These are phyloP conservation scores for Apiotrichum brassicae DNA, from an alignment of 1,284 basidiomycete species.

Conservation along the genomic window DNA sequence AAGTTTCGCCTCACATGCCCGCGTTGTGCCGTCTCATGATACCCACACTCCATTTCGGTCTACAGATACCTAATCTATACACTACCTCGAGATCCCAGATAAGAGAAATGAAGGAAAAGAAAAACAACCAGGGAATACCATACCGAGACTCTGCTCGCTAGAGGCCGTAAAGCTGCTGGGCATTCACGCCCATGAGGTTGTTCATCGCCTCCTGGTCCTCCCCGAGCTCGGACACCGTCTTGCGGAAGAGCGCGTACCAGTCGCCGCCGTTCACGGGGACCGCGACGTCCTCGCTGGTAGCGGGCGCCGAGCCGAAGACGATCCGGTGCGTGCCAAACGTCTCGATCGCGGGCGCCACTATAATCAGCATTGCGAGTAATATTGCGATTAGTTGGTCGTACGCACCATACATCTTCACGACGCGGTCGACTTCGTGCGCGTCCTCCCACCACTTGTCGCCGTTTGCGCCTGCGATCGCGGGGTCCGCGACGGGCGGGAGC, in stretches of 20 bases:
- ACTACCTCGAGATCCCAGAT: not conserved
- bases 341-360: conserved; percentile 54
- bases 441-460: conserved; percentile 48
- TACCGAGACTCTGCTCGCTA: too few species aligned
- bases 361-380: too few species aligned
- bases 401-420: conserved; percentile 83
- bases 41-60: not conserved
- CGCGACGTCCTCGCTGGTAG: conserved; percentile 28
- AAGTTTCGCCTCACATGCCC: too few species aligned
- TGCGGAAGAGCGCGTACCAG: conserved; percentile 76
- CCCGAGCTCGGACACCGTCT: conserved; percentile 72
- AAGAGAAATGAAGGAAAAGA: not conserved
- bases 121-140: too few species aligned
- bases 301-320: conserved; percentile 54
- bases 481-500: conserved; percentile 67
- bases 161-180: conserved; percentile 7
- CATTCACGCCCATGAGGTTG: conserved; percentile 36
- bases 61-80: conserved; percentile 1
- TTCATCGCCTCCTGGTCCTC: conserved; percentile 64
- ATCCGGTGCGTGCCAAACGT: conserved; percentile 57
- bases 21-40: too few species aligned
- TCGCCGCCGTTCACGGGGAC: conserved; percentile 53
- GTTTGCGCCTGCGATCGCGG: conserved; percentile 27
- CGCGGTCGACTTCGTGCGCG: conserved; percentile 63
- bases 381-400: too few species aligned